Conservation (phyloP, 306 rosid species). For the Hippophae tibetana region DNA sequence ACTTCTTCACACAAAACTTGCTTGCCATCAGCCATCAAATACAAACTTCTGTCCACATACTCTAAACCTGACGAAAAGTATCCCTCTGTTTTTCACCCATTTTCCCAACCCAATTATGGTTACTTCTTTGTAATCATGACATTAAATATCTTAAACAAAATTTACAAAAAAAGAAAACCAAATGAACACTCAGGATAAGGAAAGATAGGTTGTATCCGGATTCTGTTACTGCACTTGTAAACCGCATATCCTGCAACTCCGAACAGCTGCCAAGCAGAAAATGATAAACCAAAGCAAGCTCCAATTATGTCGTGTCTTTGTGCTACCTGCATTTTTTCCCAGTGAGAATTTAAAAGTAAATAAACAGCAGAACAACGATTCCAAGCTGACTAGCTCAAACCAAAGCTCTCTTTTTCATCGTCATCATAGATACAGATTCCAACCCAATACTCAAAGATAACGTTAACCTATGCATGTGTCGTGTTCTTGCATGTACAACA, state of each 20-base stretch:
- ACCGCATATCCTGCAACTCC: constrained; percentile 66
- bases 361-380: too few relatives aligned
- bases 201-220: constrained; percentile 52
- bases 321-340: constrained; percentile 32
- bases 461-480: constrained; percentile 69
- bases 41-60: too few relatives aligned
- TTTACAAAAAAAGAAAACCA: too few relatives aligned
- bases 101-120: too few relatives aligned
- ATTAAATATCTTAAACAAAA: too few relatives aligned
- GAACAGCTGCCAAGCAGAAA: constrained; percentile 39
- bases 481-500: constrained; percentile 63
- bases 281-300: constrained; percentile 53
- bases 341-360: background rate
- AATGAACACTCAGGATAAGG: background rate
- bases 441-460: background rate
- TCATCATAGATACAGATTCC: background rate
- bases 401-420: background rate
- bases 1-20: too few relatives aligned
- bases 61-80: too few relatives aligned
- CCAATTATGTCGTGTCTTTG: constrained; percentile 26
- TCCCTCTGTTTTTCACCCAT: too few relatives aligned
- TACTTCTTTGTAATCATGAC: too few relatives aligned
- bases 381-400: background rate
- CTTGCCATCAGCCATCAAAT: background rate
- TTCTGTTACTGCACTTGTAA: constrained; percentile 70